Conservation (phyloP, 371 early-diverging fungal species). For the Rhizopus delemar region DNA sequence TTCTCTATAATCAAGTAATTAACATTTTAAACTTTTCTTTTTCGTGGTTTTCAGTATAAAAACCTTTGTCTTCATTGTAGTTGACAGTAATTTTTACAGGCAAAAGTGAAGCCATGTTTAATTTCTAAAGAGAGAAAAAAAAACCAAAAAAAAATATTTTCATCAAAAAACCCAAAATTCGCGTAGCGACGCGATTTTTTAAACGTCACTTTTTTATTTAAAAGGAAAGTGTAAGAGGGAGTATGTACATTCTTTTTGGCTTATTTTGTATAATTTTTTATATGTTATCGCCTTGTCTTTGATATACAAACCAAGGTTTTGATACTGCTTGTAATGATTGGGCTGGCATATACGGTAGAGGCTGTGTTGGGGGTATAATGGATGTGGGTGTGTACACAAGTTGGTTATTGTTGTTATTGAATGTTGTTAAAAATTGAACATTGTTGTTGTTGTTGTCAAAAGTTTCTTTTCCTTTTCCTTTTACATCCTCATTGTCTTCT, state of each 20-base stretch:
- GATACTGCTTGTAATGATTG: conserved; percentile 1
- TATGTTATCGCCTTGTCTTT: neutral
- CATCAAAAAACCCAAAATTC: neutral
- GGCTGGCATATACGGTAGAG: neutral
- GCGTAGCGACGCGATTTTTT: conserved; percentile 8
- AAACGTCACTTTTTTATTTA: conserved; percentile 4
- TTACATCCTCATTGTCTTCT: conserved; percentile 8
- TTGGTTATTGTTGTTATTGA: neutral
- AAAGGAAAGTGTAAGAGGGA: neutral
- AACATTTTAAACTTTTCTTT: neutral
- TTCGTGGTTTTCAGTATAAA: neutral
- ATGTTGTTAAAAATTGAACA: neutral
- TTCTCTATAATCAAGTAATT: conserved; percentile 17
- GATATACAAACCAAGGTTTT: conserved; percentile 1
- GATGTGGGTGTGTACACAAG: conserved; percentile 1
- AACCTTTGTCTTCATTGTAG: conserved; percentile 46
- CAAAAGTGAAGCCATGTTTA: conserved; percentile 40
- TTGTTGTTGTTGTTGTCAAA: conserved; percentile 7
- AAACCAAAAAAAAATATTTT: conserved; percentile 12
- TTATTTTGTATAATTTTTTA: neutral
- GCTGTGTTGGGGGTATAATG: conserved; percentile 3
- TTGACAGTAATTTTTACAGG: conserved; percentile 34
- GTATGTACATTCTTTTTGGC: too few relatives aligned
- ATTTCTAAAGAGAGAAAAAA: conserved; percentile 1
- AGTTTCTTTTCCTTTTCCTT: conserved; percentile 12